Conservation (phyloP, 371 early-diverging fungal genomes). For the Mucor indicus region DNA sequence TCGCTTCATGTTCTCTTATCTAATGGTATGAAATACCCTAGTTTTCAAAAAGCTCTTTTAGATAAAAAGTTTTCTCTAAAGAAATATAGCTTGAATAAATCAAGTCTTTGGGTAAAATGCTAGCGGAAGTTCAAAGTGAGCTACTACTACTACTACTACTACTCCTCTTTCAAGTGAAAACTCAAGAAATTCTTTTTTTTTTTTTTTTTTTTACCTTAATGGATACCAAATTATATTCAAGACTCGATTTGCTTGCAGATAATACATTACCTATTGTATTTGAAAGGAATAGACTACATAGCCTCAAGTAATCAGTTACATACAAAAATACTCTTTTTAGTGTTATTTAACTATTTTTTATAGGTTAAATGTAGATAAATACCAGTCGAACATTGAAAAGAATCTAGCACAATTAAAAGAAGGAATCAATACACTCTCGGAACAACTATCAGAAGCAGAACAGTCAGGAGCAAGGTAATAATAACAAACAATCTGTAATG, state of each 20-base stretch:
- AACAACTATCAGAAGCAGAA: constrained; percentile 61
- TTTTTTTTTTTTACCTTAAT: constrained; percentile 1
- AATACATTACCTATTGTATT: constrained; percentile 58
- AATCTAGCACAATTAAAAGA: constrained; percentile 53
- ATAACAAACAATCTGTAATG: neutral
- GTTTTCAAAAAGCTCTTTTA: too few species aligned
- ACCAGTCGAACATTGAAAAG: constrained; percentile 55
- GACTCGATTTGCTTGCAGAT: constrained; percentile 57
- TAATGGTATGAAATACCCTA: too few species aligned
- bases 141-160: too few species aligned
- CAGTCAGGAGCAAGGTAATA: constrained; percentile 51
- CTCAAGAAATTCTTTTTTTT: too few species aligned
- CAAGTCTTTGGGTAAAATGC: too few species aligned
- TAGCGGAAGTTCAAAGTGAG: too few species aligned
- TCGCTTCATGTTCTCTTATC: too few species aligned
- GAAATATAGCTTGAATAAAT: too few species aligned
- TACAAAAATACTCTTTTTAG: constrained; percentile 7
- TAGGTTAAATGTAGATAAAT: constrained; percentile 57
- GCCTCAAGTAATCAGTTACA: too few species aligned
- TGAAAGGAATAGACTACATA: constrained; percentile 60
- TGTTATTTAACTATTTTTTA: neutral
- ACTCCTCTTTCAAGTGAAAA: too few species aligned
- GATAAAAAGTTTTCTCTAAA: too few species aligned
- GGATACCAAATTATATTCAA: constrained; percentile 56
- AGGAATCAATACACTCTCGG: constrained; percentile 57